phyloP scores from a whole-genome alignment of 108 stramenopile genomes.

The Skeletonema marinoi region DNA sequence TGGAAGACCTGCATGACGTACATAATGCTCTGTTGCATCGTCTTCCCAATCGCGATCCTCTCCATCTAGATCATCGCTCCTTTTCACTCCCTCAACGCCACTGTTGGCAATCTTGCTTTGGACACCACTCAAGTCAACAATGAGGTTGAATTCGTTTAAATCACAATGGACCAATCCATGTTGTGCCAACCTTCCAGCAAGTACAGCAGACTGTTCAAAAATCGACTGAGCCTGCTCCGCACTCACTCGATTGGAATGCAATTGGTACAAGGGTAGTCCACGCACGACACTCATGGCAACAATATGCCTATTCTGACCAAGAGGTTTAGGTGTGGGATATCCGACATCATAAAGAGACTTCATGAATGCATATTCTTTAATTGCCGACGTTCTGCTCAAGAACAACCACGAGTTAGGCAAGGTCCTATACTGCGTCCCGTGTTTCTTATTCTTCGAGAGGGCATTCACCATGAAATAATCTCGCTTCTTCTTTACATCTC shows the following conservation, averaged over 20 bases:
- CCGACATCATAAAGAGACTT: constrained; percentile 90
- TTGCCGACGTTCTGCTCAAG: constrained; percentile 90
- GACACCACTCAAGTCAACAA: constrained; percentile 91
- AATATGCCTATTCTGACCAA: constrained; percentile 94
- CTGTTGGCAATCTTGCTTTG: constrained; percentile 55
- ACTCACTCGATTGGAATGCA: constrained; percentile 72
- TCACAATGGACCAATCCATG: constrained; percentile 99
- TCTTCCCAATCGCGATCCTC: constrained; percentile 41
- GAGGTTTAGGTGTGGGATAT: constrained; percentile 93
- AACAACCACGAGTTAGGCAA: constrained; percentile 94
- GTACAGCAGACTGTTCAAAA: constrained; percentile 74
- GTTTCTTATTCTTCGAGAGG: constrained; percentile 50
- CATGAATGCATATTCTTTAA: constrained; percentile 98
- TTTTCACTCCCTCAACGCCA: constrained; percentile 46
- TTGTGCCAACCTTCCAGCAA: constrained; percentile 78
- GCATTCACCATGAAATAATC: constrained; percentile 91
- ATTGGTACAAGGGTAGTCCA: constrained; percentile 93
- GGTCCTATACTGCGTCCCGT: constrained; percentile 34
- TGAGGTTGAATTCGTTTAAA: constrained; percentile 99
- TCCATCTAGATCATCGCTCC: constrained; percentile 9
- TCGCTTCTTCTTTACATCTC: constrained; percentile 96
- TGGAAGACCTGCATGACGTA: constrained; percentile 83
- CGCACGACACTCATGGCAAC: constrained; percentile 90
- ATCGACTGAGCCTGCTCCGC: constrained; percentile 91
- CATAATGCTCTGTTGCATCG: constrained; percentile 76